A percentile compares a stretch with the other conserved stretches of the same genome.
Conservation (phyloP, 352 stramenopile genomes). For the Phytopythium aichiense region DNA sequence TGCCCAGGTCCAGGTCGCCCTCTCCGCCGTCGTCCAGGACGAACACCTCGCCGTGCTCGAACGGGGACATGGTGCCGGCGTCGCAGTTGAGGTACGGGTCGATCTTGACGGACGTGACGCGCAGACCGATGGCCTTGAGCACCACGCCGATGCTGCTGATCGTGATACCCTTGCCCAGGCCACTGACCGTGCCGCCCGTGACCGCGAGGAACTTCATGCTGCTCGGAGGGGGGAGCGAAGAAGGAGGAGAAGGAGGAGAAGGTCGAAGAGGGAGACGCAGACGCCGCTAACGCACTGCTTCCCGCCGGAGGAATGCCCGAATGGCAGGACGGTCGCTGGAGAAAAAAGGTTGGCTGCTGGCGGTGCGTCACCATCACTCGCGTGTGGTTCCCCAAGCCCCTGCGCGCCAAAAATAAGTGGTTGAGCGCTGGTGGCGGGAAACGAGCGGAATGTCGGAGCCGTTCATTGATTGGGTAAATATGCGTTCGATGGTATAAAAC, state of each 20-base stretch:
- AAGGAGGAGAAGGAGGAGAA: background rate
- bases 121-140: constrained; percentile 94
- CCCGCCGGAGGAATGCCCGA: background rate
- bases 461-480: too few relatives aligned
- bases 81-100: constrained; percentile 99
- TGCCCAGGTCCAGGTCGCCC: constrained; percentile 96
- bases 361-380: too few relatives aligned
- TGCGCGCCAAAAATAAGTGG: background rate
- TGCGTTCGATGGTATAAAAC: too few relatives aligned
- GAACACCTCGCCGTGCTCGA: constrained; percentile 97
- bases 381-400: background rate
- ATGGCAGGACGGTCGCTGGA: background rate
- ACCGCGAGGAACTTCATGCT: constrained; percentile 98
- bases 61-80: constrained; percentile 97
- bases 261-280: background rate
- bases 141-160: constrained; percentile 98
- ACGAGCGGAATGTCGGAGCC: background rate
- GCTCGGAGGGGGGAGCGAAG: too few relatives aligned
- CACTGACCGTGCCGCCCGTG: constrained; percentile 97
- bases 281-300: background rate
- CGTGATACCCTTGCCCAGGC: constrained; percentile 99
- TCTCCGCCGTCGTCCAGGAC: constrained; percentile 98
- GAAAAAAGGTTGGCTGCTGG: background rate
- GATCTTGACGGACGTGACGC: constrained; percentile 98
- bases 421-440: background rate